Conservation (phyloP, 129 eudicot genomes). For the Centrapalus pauciflorus region DNA sequence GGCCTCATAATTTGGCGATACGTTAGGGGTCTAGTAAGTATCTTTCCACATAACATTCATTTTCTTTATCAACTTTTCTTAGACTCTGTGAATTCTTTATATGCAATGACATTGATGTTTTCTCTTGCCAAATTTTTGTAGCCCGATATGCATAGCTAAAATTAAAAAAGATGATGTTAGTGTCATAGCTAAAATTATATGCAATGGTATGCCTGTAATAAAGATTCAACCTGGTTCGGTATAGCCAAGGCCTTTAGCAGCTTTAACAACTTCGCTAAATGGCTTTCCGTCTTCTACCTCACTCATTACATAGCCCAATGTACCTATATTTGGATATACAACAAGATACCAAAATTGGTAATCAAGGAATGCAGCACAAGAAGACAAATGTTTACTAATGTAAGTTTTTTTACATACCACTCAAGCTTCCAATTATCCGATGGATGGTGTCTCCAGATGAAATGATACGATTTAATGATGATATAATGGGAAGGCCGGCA, state of each 20-base stretch:
- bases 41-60: too few species aligned
- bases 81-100: too few species aligned
- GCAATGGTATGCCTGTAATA: neutral
- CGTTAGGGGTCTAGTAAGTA: too few species aligned
- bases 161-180: too few species aligned
- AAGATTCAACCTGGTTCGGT: slow-evolving; percentile 86
- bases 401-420: slow-evolving; percentile 51
- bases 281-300: slow-evolving; percentile 87
- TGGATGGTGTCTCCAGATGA: slow-evolving; percentile 78
- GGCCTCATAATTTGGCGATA: too few species aligned
- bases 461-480: slow-evolving; percentile 73
- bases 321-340: slow-evolving; percentile 47
- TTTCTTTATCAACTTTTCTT: too few species aligned
- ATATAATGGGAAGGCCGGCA: slow-evolving; percentile 92
- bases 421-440: slow-evolving; percentile 77
- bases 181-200: neutral
- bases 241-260: slow-evolving; percentile 85
- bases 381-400: slow-evolving; percentile 15
- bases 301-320: slow-evolving; percentile 95
- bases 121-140: slow-evolving; percentile 7
- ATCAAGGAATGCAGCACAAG: neutral
- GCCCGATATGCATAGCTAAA: neutral
- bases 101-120: too few species aligned
- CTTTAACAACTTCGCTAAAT: slow-evolving; percentile 80
- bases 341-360: neutral